phyloP scores from a whole-genome alignment of 176 grass and related monocot genomes.

The Bolboschoenus planiculmis region DNA sequence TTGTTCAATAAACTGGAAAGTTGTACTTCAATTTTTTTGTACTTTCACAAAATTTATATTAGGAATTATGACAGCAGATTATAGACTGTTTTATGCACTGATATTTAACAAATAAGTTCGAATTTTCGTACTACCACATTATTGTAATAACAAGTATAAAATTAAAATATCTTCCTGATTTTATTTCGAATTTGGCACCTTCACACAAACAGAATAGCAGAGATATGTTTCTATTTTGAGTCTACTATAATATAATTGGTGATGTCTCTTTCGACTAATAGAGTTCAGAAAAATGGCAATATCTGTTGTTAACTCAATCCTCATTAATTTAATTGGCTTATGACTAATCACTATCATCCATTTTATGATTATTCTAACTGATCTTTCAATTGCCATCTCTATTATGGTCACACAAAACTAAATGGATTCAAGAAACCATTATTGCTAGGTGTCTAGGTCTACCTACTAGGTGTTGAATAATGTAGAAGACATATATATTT shows the following conservation, averaged over 20 bases:
- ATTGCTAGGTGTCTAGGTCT: neutral
- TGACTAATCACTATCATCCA: neutral
- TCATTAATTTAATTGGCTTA: neutral
- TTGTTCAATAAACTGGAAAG: neutral
- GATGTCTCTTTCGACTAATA: neutral
- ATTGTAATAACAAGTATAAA: neutral
- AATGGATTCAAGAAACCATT: neutral
- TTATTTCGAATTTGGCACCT: neutral
- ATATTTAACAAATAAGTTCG: neutral
- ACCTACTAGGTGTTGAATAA: neutral
- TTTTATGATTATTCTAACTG: neutral
- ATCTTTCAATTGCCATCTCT: neutral
- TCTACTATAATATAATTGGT: neutral
- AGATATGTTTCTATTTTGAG: neutral
- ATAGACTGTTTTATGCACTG: neutral
- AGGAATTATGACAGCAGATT: neutral
- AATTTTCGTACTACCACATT: neutral
- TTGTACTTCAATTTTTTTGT: neutral
- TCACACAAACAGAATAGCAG: neutral
- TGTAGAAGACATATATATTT: neutral
- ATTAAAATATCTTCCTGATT: neutral
- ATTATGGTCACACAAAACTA: neutral
- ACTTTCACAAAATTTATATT: neutral
- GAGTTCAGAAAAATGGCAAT: neutral
- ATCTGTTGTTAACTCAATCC: neutral